Evolutionary conservation across 768 basidiomycete species (phyloP).

Genomic region (Mycena vulgaris): DNA sequence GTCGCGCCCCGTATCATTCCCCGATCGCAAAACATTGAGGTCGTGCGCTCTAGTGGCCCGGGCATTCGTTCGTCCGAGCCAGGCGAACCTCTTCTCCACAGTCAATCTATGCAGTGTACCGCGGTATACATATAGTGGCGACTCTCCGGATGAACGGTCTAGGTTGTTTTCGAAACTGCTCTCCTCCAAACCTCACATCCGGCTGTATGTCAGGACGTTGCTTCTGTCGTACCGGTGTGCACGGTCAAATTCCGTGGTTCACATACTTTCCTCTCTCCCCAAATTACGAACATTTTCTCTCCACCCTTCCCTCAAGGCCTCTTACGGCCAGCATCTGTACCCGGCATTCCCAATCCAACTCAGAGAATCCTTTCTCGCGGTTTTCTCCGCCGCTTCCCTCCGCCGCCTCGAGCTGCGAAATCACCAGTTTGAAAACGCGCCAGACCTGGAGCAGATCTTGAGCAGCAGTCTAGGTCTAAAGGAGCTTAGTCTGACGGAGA

Average conservation of each 20-base stretch:
- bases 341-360: not conserved
- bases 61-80: constrained; percentile 19
- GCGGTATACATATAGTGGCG: too few species aligned
- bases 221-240: not conserved
- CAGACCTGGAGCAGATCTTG: not conserved
- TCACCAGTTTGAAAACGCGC: not conserved
- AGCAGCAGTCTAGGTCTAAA: not conserved
- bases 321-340: not conserved
- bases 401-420: constrained; percentile 1
- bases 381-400: not conserved
- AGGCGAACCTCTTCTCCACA: constrained; percentile 2
- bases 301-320: not conserved
- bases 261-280: not conserved
- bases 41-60: constrained; percentile 6
- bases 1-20: too few species aligned
- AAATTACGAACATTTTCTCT: not conserved
- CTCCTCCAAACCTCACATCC: not conserved
- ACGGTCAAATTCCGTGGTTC: constrained; percentile 10
- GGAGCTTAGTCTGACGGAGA: not conserved
- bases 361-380: not conserved
- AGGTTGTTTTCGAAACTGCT: constrained; percentile 5
- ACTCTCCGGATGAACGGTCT: not conserved
- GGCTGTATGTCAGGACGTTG: not conserved
- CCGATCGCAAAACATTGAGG: not conserved
- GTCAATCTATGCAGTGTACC: not conserved